These are phyloP conservation scores for Adenanthera pavonina DNA, from an alignment of 306 rosid genomes.

Conservation along the genomic window DNA sequence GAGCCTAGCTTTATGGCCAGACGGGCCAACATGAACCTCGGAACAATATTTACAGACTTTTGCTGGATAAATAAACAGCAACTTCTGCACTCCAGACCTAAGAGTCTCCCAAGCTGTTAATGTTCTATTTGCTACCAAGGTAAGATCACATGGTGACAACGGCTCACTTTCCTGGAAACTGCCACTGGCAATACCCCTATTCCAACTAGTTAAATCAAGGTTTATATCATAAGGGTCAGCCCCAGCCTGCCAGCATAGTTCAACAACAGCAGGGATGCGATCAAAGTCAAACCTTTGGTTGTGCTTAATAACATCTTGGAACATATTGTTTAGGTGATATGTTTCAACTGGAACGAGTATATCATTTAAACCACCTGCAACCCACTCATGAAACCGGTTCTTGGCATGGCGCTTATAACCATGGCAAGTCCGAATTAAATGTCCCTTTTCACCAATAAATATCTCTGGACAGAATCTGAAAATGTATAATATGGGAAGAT, in stretches of 20 bases:
- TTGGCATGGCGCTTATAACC: constrained; percentile 70
- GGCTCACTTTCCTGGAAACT: constrained; percentile 43
- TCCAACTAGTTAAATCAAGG: constrained; percentile 41
- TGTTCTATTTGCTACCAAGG: constrained; percentile 59
- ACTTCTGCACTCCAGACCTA: constrained; percentile 72
- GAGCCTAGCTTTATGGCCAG: constrained; percentile 85
- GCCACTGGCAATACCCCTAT: constrained; percentile 40
- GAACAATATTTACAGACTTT: constrained; percentile 89
- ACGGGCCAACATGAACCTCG: constrained; percentile 88
- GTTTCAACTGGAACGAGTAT: constrained; percentile 79
- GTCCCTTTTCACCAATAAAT: constrained; percentile 73
- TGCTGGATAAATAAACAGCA: constrained; percentile 73
- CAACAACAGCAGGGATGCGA: constrained; percentile 83
- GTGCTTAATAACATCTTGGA: constrained; percentile 73
- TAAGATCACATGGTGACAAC: constrained; percentile 54
- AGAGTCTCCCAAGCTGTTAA: constrained; percentile 77
- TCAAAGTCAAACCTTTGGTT: constrained; percentile 81
- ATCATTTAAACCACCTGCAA: constrained; percentile 66
- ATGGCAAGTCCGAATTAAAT: constrained; percentile 71
- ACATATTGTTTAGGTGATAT: constrained; percentile 74
- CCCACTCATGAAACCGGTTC: constrained; percentile 78
- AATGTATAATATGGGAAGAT: constrained; percentile 30
- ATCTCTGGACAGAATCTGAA: constrained; percentile 85
- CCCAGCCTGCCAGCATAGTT: constrained; percentile 92
- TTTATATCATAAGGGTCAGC: constrained; percentile 52